phyloP scores from a whole-genome alignment of 106 monocot species.

The Apostasia shenzhenica region DNA sequence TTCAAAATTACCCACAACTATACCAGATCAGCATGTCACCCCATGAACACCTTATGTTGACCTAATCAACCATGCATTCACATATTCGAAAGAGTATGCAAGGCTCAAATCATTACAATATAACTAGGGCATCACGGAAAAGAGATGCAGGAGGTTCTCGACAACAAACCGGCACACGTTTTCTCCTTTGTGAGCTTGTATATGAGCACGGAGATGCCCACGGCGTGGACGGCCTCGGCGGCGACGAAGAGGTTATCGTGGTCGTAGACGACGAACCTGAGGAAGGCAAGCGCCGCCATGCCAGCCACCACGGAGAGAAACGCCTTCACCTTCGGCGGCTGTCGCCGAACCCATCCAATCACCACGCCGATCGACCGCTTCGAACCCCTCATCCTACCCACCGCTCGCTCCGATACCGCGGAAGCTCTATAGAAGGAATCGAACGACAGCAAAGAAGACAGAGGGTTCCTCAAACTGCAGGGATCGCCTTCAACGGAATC shows the following conservation, averaged over 20 bases:
- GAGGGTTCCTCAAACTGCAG: too few species aligned
- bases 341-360: conserved; percentile 59
- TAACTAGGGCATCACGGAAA: background rate
- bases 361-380: conserved; percentile 17
- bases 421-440: too few species aligned
- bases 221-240: conserved; percentile 64
- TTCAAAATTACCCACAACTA: too few species aligned
- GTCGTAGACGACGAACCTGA: conserved; percentile 72
- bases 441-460: too few species aligned
- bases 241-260: conserved; percentile 91
- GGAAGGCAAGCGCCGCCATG: conserved; percentile 62
- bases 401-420: background rate
- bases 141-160: background rate
- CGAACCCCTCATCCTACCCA: background rate
- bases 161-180: conserved; percentile 55
- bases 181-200: conserved; percentile 89
- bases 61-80: too few species aligned
- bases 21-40: too few species aligned
- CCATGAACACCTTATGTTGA: too few species aligned
- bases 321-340: conserved; percentile 91
- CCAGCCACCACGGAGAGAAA: conserved; percentile 71
- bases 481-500: too few species aligned
- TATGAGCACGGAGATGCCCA: conserved; percentile 73
- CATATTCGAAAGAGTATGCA: too few species aligned
- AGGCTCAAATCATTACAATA: too few species aligned